A percentile compares a stretch with the other conserved stretches of the same genome.
Evolutionary conservation across 768 basidiomycete species (phyloP).

Genomic region (Russula emetica): DNA sequence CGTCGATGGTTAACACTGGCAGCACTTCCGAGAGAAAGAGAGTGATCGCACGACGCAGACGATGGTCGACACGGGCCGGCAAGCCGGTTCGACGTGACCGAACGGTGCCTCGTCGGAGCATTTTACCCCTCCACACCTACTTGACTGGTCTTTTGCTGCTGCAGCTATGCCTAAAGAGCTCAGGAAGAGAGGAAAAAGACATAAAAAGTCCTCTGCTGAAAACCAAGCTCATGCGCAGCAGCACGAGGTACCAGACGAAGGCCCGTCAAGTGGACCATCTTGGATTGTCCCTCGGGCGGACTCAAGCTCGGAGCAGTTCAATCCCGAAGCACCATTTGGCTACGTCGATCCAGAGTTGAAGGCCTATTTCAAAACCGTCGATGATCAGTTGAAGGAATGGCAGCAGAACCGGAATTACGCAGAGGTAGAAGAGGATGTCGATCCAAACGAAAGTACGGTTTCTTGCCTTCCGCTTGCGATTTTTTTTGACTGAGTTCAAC

Average conservation of each 20-base stretch:
- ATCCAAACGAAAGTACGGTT: constrained; percentile 65
- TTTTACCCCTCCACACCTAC: neutral
- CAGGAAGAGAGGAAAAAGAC: constrained; percentile 72
- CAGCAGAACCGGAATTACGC: constrained; percentile 53
- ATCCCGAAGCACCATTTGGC: constrained; percentile 80
- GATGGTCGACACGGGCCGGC: neutral
- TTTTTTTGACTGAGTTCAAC: constrained; percentile 20
- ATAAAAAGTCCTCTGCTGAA: constrained; percentile 48
- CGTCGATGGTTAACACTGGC: neutral
- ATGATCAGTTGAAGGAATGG: constrained; percentile 85
- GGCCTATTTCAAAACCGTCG: constrained; percentile 88
- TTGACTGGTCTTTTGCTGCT: neutral
- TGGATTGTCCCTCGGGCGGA: constrained; percentile 55
- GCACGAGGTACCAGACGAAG: constrained; percentile 18
- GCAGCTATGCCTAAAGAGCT: constrained; percentile 66
- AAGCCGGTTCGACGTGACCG: neutral
- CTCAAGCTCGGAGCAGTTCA: constrained; percentile 37
- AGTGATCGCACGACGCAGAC: too few relatives aligned
- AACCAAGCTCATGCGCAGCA: constrained; percentile 30
- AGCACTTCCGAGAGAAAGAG: too few relatives aligned
- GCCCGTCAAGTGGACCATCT: constrained; percentile 46
- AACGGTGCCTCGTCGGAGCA: neutral
- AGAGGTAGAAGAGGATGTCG: constrained; percentile 45
- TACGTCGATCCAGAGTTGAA: constrained; percentile 86
- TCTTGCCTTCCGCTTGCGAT: constrained; percentile 19